Evolutionary conservation across 768 basidiomycete species (phyloP).

Genomic region (Hypholoma fasciculare): DNA sequence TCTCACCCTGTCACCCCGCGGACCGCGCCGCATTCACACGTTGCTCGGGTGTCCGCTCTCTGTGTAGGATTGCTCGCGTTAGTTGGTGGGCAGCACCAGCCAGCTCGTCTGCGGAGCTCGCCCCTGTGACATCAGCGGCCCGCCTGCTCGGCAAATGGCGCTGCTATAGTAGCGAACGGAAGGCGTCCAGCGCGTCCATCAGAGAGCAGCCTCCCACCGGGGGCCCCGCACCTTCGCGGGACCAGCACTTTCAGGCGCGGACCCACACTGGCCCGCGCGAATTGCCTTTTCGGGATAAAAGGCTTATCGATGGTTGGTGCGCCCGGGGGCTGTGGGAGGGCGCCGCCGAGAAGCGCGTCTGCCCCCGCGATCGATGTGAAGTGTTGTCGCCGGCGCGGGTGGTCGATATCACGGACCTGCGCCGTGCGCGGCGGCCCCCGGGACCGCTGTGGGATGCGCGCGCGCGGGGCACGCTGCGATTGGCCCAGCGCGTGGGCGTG

Average conservation of each 20-base stretch:
- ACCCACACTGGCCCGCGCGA: not conserved
- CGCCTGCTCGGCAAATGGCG: not conserved
- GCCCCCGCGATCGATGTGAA: not conserved
- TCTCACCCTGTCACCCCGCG: too few relatives aligned
- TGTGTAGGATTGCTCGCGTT: too few relatives aligned
- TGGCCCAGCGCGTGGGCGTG: not conserved
- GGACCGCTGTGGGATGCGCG: not conserved
- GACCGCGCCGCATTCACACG: too few relatives aligned
- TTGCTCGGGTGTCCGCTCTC: too few relatives aligned
- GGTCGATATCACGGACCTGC: not conserved
- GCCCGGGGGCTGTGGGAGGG: not conserved
- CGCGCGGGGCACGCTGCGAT: too few relatives aligned
- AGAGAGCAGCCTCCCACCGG: not conserved
- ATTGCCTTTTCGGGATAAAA: not conserved
- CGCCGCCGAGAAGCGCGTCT: not conserved
- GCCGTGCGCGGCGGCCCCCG: not conserved
- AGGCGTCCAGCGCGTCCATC: not conserved
- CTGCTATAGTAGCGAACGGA: not conserved
- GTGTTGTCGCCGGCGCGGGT: not conserved
- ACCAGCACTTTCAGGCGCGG: not conserved
- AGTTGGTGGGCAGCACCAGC: not conserved
- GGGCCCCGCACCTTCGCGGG: not conserved
- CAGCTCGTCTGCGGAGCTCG: not conserved
- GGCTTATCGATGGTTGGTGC: slow-evolving; percentile 3
- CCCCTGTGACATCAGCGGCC: slow-evolving; percentile 2